Evolutionary conservation across 2,329 filamentous ascomycete genomes (phyloP), one percentile per base, ranked within the genome.

Genomic region (Whalleya microplaca): DNA sequence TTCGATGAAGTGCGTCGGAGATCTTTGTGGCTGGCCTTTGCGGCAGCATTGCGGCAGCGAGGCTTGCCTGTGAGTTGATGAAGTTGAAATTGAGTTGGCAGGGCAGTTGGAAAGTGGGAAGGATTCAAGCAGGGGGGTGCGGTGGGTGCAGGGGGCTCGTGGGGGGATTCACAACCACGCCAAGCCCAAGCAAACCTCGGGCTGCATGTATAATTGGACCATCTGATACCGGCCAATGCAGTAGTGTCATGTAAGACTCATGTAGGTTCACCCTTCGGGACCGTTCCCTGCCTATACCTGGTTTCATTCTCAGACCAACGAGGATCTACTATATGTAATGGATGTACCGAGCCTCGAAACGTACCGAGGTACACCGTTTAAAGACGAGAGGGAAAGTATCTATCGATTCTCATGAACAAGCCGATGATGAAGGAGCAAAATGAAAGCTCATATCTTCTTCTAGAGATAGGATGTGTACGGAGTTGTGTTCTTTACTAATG

Each of bases 1-100:
- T 52, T 46, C 14, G 49, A 42, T 18, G 21, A 52, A 21, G 45
- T 56, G 54, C 48, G 18, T 56, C 21, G 10, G 32, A 48, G 47
- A 40, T 40, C 32, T 46, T 21, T 45, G 43, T 45, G 43, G 43
- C 43, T 45, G 43, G 8, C 43, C 21, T 27, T 27, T 45, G 43
- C 20, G 43, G 40, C 23, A 44, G 32, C 23, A 9, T 27, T 45
- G 43, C 20, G 43, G 40, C 23, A 44, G 32, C 23, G 23, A 27
- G 23, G 9, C 18, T 6, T 18, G 7, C n/a, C n/a, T 6, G 20
- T n/a, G 16, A 41, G 23, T 20, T 16, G 16, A 32, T 45, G 27
- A 21, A 37, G 21, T 20, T 27, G 21, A 29, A n/a, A 19, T 23
- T 20, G 27, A 44, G 46, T 41, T 37, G 23, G 16, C 21, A 41